phyloP scores from a whole-genome alignment of 331 rosid species.

The Malus hybrid region DNA sequence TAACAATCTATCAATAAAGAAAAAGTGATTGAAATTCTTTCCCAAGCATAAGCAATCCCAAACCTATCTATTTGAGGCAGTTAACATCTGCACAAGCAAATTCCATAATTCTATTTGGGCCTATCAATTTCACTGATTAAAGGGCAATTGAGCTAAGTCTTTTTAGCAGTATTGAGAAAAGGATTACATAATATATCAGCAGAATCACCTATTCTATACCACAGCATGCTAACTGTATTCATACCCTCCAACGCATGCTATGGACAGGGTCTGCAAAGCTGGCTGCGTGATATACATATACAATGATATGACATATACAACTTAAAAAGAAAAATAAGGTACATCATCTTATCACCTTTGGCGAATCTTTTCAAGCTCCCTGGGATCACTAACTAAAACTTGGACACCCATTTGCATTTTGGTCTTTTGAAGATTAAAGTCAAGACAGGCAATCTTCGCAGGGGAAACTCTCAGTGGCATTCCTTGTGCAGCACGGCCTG shows the following conservation, averaged over 20 bases:
- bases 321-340: neutral
- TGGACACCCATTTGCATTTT: conserved; percentile 99
- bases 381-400: conserved; percentile 80
- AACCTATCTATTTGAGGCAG: too few species aligned
- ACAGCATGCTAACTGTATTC: neutral
- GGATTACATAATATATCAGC: neutral
- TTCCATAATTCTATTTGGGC: too few species aligned
- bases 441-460: conserved; percentile 91
- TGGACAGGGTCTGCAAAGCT: too few species aligned
- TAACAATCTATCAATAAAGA: neutral
- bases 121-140: too few species aligned
- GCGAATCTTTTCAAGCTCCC: conserved; percentile 96
- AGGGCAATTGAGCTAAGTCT: neutral
- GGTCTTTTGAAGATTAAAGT: conserved; percentile 97
- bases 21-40: neutral
- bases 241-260: neutral
- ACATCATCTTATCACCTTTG: conserved; percentile 46
- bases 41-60: neutral
- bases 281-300: too few species aligned
- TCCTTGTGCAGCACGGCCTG: conserved; percentile 98
- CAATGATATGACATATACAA: too few species aligned
- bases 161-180: neutral
- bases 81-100: too few species aligned
- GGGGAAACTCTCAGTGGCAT: conserved; percentile 92
- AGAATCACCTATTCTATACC: neutral